Evolutionary conservation across 2,329 filamentous ascomycete genomes (phyloP).

Genomic region (Stylonectria norvegica): DNA sequence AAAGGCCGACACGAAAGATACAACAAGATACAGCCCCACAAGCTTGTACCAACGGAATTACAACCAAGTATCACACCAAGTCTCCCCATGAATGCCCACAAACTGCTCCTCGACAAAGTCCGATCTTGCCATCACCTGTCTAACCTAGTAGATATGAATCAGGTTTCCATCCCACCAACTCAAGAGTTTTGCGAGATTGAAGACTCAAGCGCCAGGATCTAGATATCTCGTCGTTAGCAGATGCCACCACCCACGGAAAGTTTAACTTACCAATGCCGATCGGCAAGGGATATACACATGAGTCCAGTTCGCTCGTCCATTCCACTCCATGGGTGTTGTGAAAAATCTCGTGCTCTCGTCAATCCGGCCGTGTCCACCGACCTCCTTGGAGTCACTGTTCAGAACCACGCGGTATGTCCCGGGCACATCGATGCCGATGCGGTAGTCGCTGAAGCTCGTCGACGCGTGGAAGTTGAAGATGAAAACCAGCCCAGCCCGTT

Average conservation of each 20-base stretch:
- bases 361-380: constrained; percentile 77
- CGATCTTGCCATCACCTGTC: no score
- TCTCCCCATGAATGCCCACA: no score
- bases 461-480: constrained; percentile 94
- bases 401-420: constrained; percentile 87
- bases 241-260: neutral
- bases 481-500: constrained; percentile 84
- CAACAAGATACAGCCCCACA: no score
- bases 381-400: constrained; percentile 71
- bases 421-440: constrained; percentile 78
- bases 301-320: constrained; percentile 81
- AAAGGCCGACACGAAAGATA: no score
- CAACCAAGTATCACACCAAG: no score
- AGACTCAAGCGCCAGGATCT: constrained; percentile 52
- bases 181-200: constrained; percentile 20
- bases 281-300: constrained; percentile 87
- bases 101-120: no score
- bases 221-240: constrained; percentile 4
- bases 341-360: constrained; percentile 83
- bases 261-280: constrained; percentile 69
- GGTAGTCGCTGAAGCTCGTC: constrained; percentile 85
- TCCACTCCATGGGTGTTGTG: constrained; percentile 88
- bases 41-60: no score
- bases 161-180: no score
- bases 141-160: no score